Evolutionary conservation across 1,139 yeast genomes (phyloP), one percentile per base, ranked within the genome.

Genomic region (Blastobotrys petasosporus): DNA sequence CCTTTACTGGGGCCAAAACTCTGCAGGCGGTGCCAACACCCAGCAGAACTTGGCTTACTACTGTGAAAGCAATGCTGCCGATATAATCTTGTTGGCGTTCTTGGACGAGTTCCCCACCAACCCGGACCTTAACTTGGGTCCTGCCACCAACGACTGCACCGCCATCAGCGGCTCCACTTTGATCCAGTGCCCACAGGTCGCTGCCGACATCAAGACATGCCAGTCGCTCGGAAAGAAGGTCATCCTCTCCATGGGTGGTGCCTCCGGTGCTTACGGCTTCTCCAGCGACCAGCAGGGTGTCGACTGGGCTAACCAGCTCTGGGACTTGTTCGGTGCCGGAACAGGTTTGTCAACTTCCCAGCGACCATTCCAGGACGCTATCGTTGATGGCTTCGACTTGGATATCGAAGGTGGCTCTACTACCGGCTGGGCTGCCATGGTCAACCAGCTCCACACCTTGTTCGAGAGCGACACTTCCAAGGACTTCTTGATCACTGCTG

Each of bases 1-100:
- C 17, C 74, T 85, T 6, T 87, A 87, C 66, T 88, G 97, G 97
- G 97, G 97, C 41, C 97, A 88, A 66, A 79, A 80, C 59, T 81
- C 94, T 11, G 84, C 79, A 25, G 87, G 87, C n/a, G 46, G 52
- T 50, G 32, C 17, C 30, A 25, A 11, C 12, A 58, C 77, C 37
- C 95, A 88, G 64, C 70, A 77, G 51, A 64, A 76, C 12, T 71
- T 90, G 48, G 71, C 82, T 5, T 65, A 72, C 48, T 86, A 87
- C 69, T 90, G 97, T 70, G 71, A 75, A 47, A 20, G 25, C 25
- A 7, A 20, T 20, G 25, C 25, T 7, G 25, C 25, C 4, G 25
- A 20, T 20, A 20, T 20, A 4, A 4, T 20, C 6, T 20, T 20
- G 25, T 7, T 20, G 25, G 25, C 25, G 7, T 20, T 20, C 25